phyloP scores from a whole-genome alignment of 1,139 yeast species.

The Geotrichum phurueaensis region DNA sequence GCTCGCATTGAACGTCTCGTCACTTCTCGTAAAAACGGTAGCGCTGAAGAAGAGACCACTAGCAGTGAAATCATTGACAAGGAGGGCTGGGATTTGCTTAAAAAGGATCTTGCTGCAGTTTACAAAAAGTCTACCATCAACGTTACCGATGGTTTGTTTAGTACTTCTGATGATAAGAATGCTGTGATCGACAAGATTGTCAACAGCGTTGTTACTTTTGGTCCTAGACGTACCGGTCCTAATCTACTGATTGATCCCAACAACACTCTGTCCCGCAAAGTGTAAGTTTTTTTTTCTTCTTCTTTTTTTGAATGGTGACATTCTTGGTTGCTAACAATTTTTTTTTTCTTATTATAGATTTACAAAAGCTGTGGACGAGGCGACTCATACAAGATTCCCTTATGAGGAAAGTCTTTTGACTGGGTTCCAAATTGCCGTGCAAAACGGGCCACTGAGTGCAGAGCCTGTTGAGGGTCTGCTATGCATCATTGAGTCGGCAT shows the following conservation, averaged over 20 bases:
- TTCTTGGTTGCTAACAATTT: neutral
- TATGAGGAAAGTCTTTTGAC: conserved; percentile 65
- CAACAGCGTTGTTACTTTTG: conserved; percentile 55
- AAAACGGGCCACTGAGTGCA: conserved; percentile 81
- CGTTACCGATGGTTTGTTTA: conserved; percentile 6
- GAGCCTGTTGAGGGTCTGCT: conserved; percentile 85
- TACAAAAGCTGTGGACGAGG: neutral
- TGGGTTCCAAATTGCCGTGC: conserved; percentile 79
- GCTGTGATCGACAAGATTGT: conserved; percentile 1
- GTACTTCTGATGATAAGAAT: conserved; percentile 23
- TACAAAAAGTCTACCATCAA: conserved; percentile 9
- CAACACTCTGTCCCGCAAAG: conserved; percentile 17
- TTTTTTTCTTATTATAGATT: conserved; percentile 2
- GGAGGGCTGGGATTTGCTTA: conserved; percentile 6
- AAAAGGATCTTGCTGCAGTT: conserved; percentile 6
- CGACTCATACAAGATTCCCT: conserved; percentile 25
- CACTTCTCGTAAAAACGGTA: conserved; percentile 10
- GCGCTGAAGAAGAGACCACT: neutral
- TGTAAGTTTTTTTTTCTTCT: conserved; percentile 5
- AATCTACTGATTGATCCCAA: conserved; percentile 62
- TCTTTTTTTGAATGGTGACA: neutral
- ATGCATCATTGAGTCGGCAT: conserved; percentile 42
- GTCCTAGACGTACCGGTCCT: conserved; percentile 72
- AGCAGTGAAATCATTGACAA: neutral
- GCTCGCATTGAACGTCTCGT: conserved; percentile 35